Evolutionary conservation across 148 eudicot genomes (phyloP).

Genomic region (Vaccinium darrowii): DNA sequence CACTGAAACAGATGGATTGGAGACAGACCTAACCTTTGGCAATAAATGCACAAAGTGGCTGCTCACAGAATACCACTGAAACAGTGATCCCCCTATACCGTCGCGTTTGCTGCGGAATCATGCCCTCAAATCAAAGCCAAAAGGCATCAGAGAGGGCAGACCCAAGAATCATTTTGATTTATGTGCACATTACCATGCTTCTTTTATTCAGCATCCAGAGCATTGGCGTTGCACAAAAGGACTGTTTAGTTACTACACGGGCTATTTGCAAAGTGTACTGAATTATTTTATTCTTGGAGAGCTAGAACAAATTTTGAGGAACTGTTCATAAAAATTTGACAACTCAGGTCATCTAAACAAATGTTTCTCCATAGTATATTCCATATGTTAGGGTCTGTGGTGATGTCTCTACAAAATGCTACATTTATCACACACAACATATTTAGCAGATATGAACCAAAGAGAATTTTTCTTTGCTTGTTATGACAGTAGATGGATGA

Average conservation of each 20-base stretch:
- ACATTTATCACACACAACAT: background rate
- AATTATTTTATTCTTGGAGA: background rate
- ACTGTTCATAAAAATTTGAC: background rate
- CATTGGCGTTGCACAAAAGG: no score
- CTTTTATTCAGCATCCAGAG: no score
- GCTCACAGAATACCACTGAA: no score
- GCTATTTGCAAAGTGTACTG: background rate
- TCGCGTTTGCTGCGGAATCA: no score
- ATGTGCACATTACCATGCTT: no score
- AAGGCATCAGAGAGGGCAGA: no score
- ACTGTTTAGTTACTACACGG: background rate
- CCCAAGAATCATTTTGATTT: no score
- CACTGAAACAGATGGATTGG: no score
- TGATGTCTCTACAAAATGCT: background rate
- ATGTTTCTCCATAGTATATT: background rate
- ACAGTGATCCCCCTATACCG: no score
- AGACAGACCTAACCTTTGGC: no score
- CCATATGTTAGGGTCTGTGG: background rate
- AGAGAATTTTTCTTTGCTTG: background rate
- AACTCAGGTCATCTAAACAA: background rate
- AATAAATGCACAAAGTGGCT: no score
- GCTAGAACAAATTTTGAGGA: background rate
- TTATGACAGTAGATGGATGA: slow-evolving; percentile 7
- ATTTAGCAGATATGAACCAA: background rate
- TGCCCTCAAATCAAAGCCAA: no score